Percentiles rank a stretch among this genome's conserved stretches.
Conservation (phyloP, 2,329 filamentous ascomycete species). For the Diaporthe sp. region DNA sequence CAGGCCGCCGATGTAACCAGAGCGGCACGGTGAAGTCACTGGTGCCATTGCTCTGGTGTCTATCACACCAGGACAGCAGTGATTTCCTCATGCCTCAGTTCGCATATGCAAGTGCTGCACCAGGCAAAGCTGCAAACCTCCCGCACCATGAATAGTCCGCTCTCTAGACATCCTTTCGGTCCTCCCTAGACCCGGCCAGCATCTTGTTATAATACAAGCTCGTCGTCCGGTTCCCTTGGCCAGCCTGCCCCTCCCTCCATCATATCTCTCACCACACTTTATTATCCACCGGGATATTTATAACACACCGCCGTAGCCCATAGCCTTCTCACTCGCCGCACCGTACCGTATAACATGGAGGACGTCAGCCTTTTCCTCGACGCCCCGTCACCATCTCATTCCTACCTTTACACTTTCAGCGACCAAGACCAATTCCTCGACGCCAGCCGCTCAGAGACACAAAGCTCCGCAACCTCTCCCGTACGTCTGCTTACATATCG, state of each 20-base stretch:
- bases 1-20: conserved; percentile 39
- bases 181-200: conserved; percentile 12
- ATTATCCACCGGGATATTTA: conserved; percentile 8
- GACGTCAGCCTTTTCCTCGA: conserved; percentile 49
- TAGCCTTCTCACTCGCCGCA: not conserved
- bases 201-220: conserved; percentile 36
- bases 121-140: not conserved
- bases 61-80: conserved; percentile 24
- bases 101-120: conserved; percentile 27
- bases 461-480: conserved; percentile 55
- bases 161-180: conserved; percentile 9
- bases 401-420: conserved; percentile 52
- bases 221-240: conserved; percentile 10
- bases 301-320: conserved; percentile 11
- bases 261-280: conserved; percentile 20
- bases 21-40: conserved; percentile 27
- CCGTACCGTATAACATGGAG: conserved; percentile 48
- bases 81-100: conserved; percentile 19
- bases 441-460: conserved; percentile 52
- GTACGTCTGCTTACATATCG: conserved; percentile 47
- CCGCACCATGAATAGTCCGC: conserved; percentile 24
- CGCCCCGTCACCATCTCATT: conserved; percentile 52
- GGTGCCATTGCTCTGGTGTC: conserved; percentile 13
- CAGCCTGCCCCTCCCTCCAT: not conserved
- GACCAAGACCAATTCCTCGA: conserved; percentile 55